phyloP scores from a whole-genome alignment of 2,329 filamentous ascomycete genomes.

The Didymella sp. region DNA sequence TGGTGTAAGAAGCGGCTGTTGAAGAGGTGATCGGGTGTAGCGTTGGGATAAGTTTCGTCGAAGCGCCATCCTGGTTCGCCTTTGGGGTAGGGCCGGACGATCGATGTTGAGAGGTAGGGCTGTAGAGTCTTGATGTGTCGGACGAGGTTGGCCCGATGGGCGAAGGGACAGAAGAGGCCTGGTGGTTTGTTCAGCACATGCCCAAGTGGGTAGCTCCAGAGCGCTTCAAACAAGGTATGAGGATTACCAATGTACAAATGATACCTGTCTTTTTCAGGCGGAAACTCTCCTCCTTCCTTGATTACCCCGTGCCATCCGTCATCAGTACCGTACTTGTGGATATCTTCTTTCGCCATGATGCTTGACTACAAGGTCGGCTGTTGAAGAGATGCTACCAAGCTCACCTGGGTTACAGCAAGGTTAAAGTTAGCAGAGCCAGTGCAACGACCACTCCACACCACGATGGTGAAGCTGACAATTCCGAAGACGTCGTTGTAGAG shows the following conservation, averaged over 20 bases:
- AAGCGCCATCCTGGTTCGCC: slow-evolving; percentile 69
- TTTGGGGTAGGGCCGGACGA: slow-evolving; percentile 72
- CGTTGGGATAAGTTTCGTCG: slow-evolving; percentile 62
- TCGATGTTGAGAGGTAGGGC: slow-evolving; percentile 61
- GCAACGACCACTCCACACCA: neutral
- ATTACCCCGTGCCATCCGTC: slow-evolving; percentile 63
- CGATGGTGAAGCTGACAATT: neutral
- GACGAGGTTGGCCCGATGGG: slow-evolving; percentile 66
- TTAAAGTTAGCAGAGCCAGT: neutral
- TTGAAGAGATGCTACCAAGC: no score
- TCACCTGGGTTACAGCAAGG: neutral
- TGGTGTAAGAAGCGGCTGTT: slow-evolving; percentile 66
- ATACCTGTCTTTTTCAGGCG: slow-evolving; percentile 60
- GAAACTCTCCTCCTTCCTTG: slow-evolving; percentile 55
- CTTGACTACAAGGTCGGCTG: neutral
- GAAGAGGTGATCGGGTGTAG: slow-evolving; percentile 68
- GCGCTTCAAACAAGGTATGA: neutral
- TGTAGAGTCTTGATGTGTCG: slow-evolving; percentile 65
- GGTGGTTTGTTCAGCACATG: neutral
- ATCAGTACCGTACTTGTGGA: slow-evolving; percentile 50
- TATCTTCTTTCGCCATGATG: slow-evolving; percentile 22
- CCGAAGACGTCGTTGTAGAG: slow-evolving; percentile 1
- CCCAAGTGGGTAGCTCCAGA: no score
- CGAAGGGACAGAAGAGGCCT: slow-evolving; percentile 71
- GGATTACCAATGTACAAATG: slow-evolving; percentile 60